Evolutionary conservation across 2,329 filamentous ascomycete species (phyloP).

Genomic region (Ophiostoma australiae): DNA sequence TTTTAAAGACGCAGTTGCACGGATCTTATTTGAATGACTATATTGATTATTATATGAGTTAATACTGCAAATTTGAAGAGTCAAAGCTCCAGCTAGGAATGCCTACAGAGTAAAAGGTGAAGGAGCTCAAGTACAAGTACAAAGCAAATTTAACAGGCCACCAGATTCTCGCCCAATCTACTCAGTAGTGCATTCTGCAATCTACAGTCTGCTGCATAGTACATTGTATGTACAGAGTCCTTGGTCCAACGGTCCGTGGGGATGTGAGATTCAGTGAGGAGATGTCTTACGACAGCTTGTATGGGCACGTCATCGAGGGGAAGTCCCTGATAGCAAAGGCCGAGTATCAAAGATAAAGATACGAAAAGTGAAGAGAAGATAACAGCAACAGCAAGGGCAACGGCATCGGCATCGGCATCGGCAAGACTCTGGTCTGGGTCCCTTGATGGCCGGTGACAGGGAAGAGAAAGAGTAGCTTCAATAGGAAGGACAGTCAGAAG

Average conservation of each 20-base stretch:
- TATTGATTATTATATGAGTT: not conserved
- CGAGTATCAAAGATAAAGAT: too few species aligned
- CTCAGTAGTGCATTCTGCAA: too few species aligned
- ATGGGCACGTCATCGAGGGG: not conserved
- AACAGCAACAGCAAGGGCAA: too few species aligned
- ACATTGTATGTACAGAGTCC: not conserved
- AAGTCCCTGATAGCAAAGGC: not conserved
- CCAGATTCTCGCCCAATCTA: too few species aligned
- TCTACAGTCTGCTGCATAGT: too few species aligned
- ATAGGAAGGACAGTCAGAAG: not conserved
- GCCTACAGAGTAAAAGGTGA: not conserved
- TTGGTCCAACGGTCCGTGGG: not conserved
- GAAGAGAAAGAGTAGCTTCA: not conserved
- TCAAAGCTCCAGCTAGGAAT: slow-evolving; percentile 4
- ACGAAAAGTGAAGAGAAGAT: too few species aligned
- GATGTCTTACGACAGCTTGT: not conserved
- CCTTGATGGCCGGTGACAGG: not conserved
- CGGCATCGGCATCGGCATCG: too few species aligned
- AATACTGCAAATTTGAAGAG: not conserved
- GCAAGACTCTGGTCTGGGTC: not conserved
- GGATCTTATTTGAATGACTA: too few species aligned
- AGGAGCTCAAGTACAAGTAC: not conserved
- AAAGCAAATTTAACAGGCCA: not conserved
- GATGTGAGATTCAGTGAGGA: not conserved
- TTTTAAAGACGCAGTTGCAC: not conserved